Evolutionary conservation across 108 stramenopile genomes (phyloP).

Genomic region (Cyclotella choctawhatcheeana): DNA sequence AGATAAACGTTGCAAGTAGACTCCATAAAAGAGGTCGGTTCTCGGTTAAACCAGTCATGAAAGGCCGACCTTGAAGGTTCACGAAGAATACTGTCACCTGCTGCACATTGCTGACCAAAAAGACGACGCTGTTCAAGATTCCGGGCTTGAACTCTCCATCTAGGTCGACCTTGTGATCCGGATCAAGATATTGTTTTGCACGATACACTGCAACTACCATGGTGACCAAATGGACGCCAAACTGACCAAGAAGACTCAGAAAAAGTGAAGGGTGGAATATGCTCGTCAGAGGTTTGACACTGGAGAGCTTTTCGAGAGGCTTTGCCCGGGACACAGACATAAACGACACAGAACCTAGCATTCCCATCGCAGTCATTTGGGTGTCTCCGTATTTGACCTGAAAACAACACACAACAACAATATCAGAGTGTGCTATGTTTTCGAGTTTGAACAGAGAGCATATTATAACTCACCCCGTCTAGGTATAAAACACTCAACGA

Average conservation of each 20-base stretch:
- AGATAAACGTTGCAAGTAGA: too few species aligned
- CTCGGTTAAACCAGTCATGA: constrained; percentile 84
- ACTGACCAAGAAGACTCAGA: constrained; percentile 85
- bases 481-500: constrained; percentile 92
- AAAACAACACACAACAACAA: too few species aligned
- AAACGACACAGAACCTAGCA: constrained; percentile 91
- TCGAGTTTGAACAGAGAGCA: too few species aligned
- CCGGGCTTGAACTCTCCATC: constrained; percentile 97
- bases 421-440: too few species aligned
- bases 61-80: constrained; percentile 96
- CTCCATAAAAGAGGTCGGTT: too few species aligned
- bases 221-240: constrained; percentile 81
- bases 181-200: constrained; percentile 74
- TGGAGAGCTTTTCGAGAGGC: constrained; percentile 84
- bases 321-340: constrained; percentile 92
- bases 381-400: constrained; percentile 97
- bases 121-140: constrained; percentile 91
- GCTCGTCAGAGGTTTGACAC: constrained; percentile 79
- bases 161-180: constrained; percentile 82
- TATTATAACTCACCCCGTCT: constrained; percentile 92
- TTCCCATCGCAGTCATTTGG: constrained; percentile 89
- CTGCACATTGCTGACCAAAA: constrained; percentile 82
- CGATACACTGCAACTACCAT: constrained; percentile 66
- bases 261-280: constrained; percentile 82
- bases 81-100: constrained; percentile 95